phyloP scores from a whole-genome alignment of 768 basidiomycete species.

The Serendipita sp. region DNA sequence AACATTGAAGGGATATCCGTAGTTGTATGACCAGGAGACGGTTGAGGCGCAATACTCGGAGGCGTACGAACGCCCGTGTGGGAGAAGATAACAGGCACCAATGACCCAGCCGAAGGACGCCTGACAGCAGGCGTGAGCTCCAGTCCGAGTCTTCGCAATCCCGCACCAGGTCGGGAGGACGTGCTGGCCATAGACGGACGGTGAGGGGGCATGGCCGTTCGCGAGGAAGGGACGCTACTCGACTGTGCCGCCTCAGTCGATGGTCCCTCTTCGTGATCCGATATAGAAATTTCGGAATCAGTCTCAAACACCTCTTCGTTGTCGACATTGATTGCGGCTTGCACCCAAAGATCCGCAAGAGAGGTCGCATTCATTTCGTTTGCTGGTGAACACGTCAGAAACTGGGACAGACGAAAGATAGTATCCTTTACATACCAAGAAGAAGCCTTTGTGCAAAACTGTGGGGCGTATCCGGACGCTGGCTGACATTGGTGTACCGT shows the following conservation, averaged over 20 bases:
- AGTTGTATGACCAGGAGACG: slow-evolving; percentile 36
- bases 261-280: slow-evolving; percentile 21
- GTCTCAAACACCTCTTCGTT: slow-evolving; percentile 67
- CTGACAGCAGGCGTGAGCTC: neutral
- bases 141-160: neutral
- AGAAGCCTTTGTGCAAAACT: slow-evolving; percentile 80
- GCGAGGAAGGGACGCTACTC: slow-evolving; percentile 13
- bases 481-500: slow-evolving; percentile 25
- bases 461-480: slow-evolving; percentile 25
- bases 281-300: slow-evolving; percentile 27
- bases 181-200: slow-evolving; percentile 5
- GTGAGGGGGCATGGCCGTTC: neutral
- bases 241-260: slow-evolving; percentile 14
- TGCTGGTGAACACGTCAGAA: slow-evolving; percentile 26
- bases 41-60: slow-evolving; percentile 35
- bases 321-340: slow-evolving; percentile 89
- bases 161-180: neutral
- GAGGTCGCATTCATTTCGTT: slow-evolving; percentile 91
- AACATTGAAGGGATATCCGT: slow-evolving; percentile 25
- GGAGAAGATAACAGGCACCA: slow-evolving; percentile 63
- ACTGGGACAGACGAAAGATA: neutral
- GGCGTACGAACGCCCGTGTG: slow-evolving; percentile 73
- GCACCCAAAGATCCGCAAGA: slow-evolving; percentile 95
- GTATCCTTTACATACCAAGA: slow-evolving; percentile 27
- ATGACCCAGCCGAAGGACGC: slow-evolving; percentile 23